These are phyloP conservation scores for Herpotrichia juniperi DNA, from an alignment of 2,329 filamentous ascomycete genomes.

Conservation along the genomic window DNA sequence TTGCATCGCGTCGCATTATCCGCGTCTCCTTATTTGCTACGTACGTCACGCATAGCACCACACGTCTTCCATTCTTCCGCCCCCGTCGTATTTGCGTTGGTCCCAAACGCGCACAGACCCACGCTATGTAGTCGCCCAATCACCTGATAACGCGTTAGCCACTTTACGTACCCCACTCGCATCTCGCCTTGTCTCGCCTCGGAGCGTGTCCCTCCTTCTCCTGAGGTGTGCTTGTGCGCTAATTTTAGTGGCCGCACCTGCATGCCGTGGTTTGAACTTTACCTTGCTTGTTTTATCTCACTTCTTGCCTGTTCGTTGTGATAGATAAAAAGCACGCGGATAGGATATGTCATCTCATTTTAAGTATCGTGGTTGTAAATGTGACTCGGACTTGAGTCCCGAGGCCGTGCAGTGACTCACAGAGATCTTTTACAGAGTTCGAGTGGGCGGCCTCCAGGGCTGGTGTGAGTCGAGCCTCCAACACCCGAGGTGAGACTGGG, in stretches of 20 bases:
- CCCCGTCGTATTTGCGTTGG: not conserved
- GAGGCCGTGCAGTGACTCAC: slow-evolving; percentile 1
- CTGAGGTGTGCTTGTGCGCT: slow-evolving; percentile 3
- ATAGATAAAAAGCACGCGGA: not conserved
- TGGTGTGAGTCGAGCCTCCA: too few relatives aligned
- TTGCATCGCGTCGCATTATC: not conserved
- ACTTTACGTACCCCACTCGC: slow-evolving; percentile 4
- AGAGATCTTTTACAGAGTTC: too few relatives aligned
- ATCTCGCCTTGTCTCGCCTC: slow-evolving; percentile 7
- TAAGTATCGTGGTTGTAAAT: too few relatives aligned
- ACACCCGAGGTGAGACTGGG: slow-evolving; percentile 1
- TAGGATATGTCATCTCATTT: too few relatives aligned
- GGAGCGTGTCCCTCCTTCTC: slow-evolving; percentile 4
- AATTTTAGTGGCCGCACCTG: slow-evolving; percentile 8
- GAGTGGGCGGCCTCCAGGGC: too few relatives aligned
- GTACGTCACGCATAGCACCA: not conserved
- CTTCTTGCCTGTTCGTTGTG: slow-evolving; percentile 7
- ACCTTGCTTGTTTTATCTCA: slow-evolving; percentile 2
- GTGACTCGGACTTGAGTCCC: not conserved
- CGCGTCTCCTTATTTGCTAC: not conserved
- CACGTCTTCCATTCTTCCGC: not conserved
- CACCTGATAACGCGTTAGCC: slow-evolving; percentile 43
- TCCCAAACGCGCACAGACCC: slow-evolving; percentile 20
- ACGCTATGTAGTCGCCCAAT: slow-evolving; percentile 30
- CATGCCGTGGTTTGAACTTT: not conserved